Percentiles rank a stretch among this genome's conserved stretches.
Conservation (phyloP, 2,329 filamentous ascomycete genomes). For the Colletotrichum tanaceti region DNA sequence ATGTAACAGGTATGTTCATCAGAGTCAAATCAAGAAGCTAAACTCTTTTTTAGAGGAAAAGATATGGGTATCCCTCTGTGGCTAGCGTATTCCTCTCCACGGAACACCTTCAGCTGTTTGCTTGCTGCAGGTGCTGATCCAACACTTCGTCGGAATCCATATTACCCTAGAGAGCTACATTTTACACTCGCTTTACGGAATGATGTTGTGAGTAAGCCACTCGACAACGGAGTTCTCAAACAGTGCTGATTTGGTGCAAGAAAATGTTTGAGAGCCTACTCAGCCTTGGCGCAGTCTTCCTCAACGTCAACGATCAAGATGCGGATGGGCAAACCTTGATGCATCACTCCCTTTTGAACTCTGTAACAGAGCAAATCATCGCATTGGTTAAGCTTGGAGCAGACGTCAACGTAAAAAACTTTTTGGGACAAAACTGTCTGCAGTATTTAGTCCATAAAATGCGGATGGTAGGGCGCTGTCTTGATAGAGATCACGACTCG, state of each 20-base stretch:
- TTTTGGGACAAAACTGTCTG: not conserved
- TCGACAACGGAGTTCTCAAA: not conserved
- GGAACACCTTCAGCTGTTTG: not conserved
- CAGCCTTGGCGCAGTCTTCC: not conserved
- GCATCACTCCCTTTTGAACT: accelerated
- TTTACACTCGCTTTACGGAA: not conserved
- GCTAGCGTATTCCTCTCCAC: not conserved
- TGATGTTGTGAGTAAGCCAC: not conserved
- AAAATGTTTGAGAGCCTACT: not conserved
- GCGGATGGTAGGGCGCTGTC: not conserved
- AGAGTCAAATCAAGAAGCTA: not conserved
- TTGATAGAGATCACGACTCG: not conserved
- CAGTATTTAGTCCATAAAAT: not conserved
- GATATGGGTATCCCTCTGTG: too few relatives aligned
- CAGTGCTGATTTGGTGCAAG: not conserved
- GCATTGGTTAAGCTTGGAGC: not conserved
- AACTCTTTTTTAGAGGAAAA: not conserved
- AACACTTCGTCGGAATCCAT: too few relatives aligned
- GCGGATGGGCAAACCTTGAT: not conserved
- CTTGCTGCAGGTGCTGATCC: constrained; percentile 11
- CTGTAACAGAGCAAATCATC: accelerated
- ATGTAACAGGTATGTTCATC: too few relatives aligned
- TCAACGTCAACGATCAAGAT: not conserved
- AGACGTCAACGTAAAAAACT: not conserved
- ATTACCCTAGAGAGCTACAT: not conserved